phyloP scores from a whole-genome alignment of 352 stramenopile genomes.

The Thalassiosira hispida region DNA sequence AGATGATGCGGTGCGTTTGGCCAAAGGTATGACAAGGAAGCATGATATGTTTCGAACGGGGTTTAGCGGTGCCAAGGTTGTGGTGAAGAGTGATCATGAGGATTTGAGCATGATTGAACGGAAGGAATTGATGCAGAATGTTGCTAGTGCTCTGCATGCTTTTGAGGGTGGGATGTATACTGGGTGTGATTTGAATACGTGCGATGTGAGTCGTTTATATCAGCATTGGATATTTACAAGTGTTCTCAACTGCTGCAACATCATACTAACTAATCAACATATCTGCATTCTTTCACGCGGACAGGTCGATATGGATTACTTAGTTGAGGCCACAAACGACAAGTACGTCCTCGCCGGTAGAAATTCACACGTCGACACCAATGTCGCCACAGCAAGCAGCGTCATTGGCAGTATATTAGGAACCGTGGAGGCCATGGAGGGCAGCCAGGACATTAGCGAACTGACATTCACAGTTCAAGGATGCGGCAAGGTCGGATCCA shows the following conservation, averaged over 20 bases:
- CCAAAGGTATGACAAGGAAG: conserved; percentile 60
- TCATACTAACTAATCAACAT: too few species aligned
- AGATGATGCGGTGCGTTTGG: conserved; percentile 52
- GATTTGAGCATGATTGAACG: conserved; percentile 39
- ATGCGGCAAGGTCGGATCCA: conserved; percentile 56
- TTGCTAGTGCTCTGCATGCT: conserved; percentile 40
- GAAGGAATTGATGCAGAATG: conserved; percentile 54
- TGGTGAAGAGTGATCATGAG: conserved; percentile 38
- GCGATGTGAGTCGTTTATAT: too few species aligned
- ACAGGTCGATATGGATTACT: conserved; percentile 56
- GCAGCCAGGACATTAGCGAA: conserved; percentile 23
- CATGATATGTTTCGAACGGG: conserved; percentile 60
- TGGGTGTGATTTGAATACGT: conserved; percentile 38
- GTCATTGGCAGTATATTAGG: conserved; percentile 54
- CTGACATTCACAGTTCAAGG: conserved; percentile 59
- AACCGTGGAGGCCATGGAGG: conserved; percentile 41
- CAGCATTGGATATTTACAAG: too few species aligned
- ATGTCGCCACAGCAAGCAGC: conserved; percentile 44
- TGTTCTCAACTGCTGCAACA: too few species aligned
- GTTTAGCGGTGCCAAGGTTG: conserved; percentile 54
- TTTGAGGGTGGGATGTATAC: conserved; percentile 31
- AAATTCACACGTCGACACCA: conserved; percentile 52
- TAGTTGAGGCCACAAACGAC: conserved; percentile 42
- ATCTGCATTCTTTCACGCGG: too few species aligned
- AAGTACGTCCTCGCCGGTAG: conserved; percentile 47